phyloP scores from a whole-genome alignment of 148 eudicot species.

The Vaccinium darrowii region DNA sequence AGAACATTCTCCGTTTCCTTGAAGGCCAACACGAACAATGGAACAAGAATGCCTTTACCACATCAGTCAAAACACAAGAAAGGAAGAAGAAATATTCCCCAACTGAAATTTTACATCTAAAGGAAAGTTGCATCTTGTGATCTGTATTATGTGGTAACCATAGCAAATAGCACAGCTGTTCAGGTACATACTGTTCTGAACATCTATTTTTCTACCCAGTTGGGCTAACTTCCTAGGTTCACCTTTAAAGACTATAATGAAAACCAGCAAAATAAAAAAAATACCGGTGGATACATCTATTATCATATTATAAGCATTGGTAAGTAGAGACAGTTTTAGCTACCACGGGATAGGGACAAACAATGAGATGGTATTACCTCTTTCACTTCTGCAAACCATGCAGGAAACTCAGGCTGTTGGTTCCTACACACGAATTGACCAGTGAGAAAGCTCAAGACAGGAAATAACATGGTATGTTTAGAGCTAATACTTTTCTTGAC shows the following conservation, averaged over 20 bases:
- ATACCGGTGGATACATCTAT: not conserved
- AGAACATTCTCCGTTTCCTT: slow-evolving; percentile 93
- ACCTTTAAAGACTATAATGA: slow-evolving; percentile 38
- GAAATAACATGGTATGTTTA: not conserved
- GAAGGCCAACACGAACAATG: slow-evolving; percentile 47
- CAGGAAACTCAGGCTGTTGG: slow-evolving; percentile 90
- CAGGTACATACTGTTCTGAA: slow-evolving; percentile 72
- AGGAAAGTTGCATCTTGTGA: not conserved
- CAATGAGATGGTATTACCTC: slow-evolving; percentile 44
- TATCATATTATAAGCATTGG: not conserved
- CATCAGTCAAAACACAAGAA: not conserved
- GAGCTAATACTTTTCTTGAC: not conserved
- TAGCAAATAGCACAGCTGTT: not conserved
- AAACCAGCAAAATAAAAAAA: not conserved
- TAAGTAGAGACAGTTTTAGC: not conserved
- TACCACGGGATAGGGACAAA: not conserved
- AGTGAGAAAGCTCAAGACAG: slow-evolving; percentile 4
- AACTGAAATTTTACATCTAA: not conserved
- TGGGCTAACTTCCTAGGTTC: slow-evolving; percentile 88
- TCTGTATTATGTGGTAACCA: not conserved
- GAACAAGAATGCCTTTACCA: not conserved
- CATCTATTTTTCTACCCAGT: slow-evolving; percentile 93
- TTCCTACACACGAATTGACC: slow-evolving; percentile 49
- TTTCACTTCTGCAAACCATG: slow-evolving; percentile 87
- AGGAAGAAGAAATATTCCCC: not conserved